Conservation (phyloP, 495 filamentous ascomycete species). For the Geopyxis carbonaria region DNA sequence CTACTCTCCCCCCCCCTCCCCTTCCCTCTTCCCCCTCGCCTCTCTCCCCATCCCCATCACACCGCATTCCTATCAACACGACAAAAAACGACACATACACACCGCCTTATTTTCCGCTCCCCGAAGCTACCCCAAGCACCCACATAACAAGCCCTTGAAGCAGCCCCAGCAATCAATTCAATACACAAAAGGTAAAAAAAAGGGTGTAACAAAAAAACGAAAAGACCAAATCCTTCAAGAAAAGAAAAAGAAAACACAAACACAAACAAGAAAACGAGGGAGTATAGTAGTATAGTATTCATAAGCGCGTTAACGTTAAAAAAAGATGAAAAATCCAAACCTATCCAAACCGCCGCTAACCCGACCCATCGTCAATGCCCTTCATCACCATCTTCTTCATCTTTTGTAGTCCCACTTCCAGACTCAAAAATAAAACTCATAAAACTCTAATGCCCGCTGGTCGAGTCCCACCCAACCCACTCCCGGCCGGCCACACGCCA, state of each 20-base stretch:
- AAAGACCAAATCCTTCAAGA: constrained; percentile 1
- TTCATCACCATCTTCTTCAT: neutral
- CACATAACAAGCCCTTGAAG: no score
- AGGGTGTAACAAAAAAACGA: constrained; percentile 1
- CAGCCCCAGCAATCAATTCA: no score
- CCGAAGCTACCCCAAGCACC: no score
- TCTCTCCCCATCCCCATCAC: no score
- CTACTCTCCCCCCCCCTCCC: no score
- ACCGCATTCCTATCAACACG: no score
- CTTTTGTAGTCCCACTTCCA: neutral
- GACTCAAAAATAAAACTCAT: neutral
- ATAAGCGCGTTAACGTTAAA: neutral
- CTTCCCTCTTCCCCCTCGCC: no score
- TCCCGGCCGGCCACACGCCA: constrained; percentile 86
- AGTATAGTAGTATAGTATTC: neutral
- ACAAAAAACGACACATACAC: no score
- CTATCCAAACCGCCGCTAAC: neutral
- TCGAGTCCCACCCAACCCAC: constrained; percentile 72
- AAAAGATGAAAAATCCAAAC: neutral
- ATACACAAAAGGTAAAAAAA: no score
- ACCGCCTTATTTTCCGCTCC: no score
- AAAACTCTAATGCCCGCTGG: neutral
- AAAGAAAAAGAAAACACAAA: constrained; percentile 1
- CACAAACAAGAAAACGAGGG: neutral
- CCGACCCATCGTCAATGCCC: constrained; percentile 3